Base-by-base conservation (phyloP, 495 filamentous ascomycete species). In the Annulohypoxylon bovei region DNA sequence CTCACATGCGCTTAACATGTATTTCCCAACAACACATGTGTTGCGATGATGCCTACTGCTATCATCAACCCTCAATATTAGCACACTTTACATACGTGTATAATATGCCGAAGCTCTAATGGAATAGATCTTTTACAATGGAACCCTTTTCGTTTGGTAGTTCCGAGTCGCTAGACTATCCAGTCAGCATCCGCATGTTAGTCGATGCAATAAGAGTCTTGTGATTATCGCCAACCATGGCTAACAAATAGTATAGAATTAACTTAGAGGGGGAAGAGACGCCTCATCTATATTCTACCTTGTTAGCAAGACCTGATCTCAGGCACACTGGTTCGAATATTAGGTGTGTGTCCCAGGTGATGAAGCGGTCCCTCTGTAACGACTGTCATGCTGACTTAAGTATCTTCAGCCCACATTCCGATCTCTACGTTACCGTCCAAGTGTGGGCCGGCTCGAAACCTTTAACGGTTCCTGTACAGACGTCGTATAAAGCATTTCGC, bases 391-490 rank as follows among this genome's bases (percentile, higher is more conserved):
- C 76, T 76, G 47, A 76, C 57, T 27, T 6, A 42, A 23, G 44
- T 7, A 50, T 52, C 25, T 55, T 22, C 50, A 90, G 87, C 70
- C 80, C 86, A 9, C 77, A 88, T 75, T 97, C 93, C 18, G 95
- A 99, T 76, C 89, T 98, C 37, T 98, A 94, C 71, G 90, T 96
- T 18, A 97, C 94, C 3, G 91, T 89, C 14, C 96, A 98, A 79
- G 82, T 97, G 74, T 99, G 94, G 90, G 93, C 96, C 9, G 94
- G 97, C 71, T 97, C 93, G 16, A 98, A 99, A 75, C 93, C 95
- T 12, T 79, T 98, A 65, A 95, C 94, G 0, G 92, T 98, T 0
- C 92, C 93, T 0, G 83, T 97, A 9, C 94, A 98, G 77, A 99
- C 96, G 8, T 85, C 92, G 12, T 98, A 97, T 82, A 97, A 92